These are phyloP conservation scores for Paramecium sexaurelia DNA, from an alignment of 73 alveolate species.

Conservation along the genomic window DNA sequence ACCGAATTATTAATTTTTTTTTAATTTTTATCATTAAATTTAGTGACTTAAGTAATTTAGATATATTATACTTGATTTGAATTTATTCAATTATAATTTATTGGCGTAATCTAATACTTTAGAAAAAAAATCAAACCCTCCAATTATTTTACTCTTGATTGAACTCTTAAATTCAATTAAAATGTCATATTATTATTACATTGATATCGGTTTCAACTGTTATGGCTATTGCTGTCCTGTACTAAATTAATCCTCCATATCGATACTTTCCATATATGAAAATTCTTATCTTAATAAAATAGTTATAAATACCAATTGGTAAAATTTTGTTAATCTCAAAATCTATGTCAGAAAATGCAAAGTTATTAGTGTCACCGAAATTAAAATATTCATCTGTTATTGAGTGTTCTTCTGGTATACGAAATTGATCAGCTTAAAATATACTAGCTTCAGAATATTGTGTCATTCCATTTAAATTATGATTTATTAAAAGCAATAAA, in stretches of 20 bases:
- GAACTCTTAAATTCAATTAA: neutral
- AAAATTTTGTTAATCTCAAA: neutral
- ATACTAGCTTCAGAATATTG: constrained; percentile 1
- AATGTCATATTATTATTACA: neutral
- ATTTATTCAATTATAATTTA: neutral
- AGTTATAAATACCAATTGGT: constrained; percentile 14
- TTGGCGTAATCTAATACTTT: neutral
- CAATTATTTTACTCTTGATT: neutral
- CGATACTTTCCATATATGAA: neutral
- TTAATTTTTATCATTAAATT: neutral
- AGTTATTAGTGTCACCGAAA: constrained; percentile 18
- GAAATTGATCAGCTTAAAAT: constrained; percentile 18
- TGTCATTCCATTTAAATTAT: constrained; percentile 4
- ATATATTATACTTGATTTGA: neutral
- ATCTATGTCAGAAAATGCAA: neutral
- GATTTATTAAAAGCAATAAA: neutral
- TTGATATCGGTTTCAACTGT: neutral
- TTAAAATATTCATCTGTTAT: neutral
- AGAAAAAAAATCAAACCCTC: neutral
- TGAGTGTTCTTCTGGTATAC: neutral
- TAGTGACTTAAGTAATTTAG: neutral
- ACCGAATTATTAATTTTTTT: neutral
- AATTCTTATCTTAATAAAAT: neutral
- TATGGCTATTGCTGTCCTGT: neutral
- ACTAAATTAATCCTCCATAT: neutral